Conservation (phyloP, 495 filamentous ascomycete species). For the Poronia punctata region DNA sequence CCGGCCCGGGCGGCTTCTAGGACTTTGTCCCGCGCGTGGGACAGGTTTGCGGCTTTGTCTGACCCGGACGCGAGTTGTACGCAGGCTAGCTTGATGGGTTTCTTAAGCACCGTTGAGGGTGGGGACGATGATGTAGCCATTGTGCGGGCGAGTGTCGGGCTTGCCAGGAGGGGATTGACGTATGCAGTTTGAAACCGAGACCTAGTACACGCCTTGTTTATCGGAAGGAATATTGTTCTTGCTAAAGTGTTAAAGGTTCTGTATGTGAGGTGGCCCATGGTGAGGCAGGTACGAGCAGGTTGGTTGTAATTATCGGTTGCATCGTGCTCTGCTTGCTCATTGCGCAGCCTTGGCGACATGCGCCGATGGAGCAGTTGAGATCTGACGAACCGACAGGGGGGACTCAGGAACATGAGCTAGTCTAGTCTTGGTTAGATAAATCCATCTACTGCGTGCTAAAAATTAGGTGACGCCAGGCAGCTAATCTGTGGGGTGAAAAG, state of each 20-base stretch:
- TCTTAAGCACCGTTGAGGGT: conserved; percentile 51
- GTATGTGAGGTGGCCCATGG: conserved; percentile 15
- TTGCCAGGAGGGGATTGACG: conserved; percentile 3
- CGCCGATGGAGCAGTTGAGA: too few relatives aligned
- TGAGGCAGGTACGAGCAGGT: too few relatives aligned
- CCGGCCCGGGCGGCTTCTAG: conserved; percentile 69
- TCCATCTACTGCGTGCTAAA: too few relatives aligned
- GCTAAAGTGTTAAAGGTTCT: conserved; percentile 9
- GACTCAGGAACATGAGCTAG: too few relatives aligned
- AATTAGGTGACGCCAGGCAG: too few relatives aligned
- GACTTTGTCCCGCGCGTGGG: conserved; percentile 72
- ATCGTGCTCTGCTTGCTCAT: too few relatives aligned
- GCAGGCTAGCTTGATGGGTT: conserved; percentile 73
- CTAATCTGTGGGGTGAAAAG: neutral
- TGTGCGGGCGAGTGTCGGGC: conserved; percentile 19
- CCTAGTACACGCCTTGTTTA: neutral
- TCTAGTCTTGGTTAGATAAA: too few relatives aligned
- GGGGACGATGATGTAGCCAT: conserved; percentile 49
- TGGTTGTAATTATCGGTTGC: too few relatives aligned
- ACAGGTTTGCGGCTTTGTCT: conserved; percentile 81
- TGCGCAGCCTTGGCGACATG: too few relatives aligned
- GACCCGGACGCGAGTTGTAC: conserved; percentile 72
- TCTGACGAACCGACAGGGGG: too few relatives aligned
- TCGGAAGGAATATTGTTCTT: too few relatives aligned
- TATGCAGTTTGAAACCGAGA: conserved; percentile 1